Evolutionary conservation across 805 yeast species (phyloP).

Genomic region (Ogataea glucozyma): DNA sequence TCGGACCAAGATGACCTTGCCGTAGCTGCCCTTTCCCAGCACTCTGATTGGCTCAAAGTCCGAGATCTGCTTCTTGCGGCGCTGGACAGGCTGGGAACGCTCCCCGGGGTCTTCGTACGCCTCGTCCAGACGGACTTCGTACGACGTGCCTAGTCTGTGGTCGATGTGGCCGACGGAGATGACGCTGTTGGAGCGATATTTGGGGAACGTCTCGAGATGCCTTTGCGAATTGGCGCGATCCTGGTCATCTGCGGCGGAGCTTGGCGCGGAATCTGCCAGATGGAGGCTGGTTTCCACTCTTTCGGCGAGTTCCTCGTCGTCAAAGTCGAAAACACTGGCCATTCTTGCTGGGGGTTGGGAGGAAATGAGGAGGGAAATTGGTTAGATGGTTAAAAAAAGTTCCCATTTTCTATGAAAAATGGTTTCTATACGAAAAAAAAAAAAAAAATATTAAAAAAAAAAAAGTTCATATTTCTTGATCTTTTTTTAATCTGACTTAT

Average conservation of each 20-base stretch:
- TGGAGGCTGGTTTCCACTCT: slow-evolving; percentile 1
- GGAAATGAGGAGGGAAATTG: background rate
- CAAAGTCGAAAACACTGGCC: slow-evolving; percentile 32
- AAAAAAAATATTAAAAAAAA: background rate
- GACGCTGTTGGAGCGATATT: slow-evolving; percentile 32
- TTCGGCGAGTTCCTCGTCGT: slow-evolving; percentile 29
- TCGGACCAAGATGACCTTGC: slow-evolving; percentile 77
- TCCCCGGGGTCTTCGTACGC: slow-evolving; percentile 36
- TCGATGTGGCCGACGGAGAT: slow-evolving; percentile 34
- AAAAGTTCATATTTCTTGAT: background rate
- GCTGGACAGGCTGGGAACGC: slow-evolving; percentile 7
- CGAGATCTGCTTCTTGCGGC: slow-evolving; percentile 26
- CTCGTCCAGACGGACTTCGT: slow-evolving; percentile 42
- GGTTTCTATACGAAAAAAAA: background rate
- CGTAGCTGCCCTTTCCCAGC: slow-evolving; percentile 85
- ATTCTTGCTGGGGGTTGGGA: slow-evolving; percentile 9
- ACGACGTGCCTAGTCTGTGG: slow-evolving; percentile 47
- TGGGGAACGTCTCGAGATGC: slow-evolving; percentile 26
- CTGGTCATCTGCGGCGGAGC: too few relatives aligned
- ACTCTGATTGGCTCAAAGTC: slow-evolving; percentile 79
- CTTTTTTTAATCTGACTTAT: background rate
- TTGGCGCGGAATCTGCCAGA: too few relatives aligned
- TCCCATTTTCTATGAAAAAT: too few relatives aligned
- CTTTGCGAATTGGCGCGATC: too few relatives aligned
- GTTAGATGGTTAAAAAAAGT: too few relatives aligned